phyloP scores from a whole-genome alignment of 176 grass and related monocot species.

The Ampelocalamus luodianensis region DNA sequence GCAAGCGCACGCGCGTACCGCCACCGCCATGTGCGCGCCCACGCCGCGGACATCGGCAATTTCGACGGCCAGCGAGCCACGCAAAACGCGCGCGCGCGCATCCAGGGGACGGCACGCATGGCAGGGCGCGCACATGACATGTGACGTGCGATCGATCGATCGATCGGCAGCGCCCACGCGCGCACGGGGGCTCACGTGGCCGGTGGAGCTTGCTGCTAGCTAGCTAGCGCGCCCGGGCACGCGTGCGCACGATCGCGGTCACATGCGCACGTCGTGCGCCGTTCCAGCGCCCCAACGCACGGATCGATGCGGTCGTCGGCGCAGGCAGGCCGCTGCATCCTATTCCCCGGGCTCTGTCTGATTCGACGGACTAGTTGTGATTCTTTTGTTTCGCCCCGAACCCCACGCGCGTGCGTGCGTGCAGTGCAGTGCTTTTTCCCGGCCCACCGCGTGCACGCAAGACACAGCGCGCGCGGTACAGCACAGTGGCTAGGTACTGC shows the following conservation, averaged over 20 bases:
- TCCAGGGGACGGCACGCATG: not conserved
- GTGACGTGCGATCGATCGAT: no score
- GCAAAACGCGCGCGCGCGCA: not conserved
- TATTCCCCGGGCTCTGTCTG: not conserved
- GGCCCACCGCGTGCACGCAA: not conserved
- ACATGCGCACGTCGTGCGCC: no score
- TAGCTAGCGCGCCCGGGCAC: not conserved
- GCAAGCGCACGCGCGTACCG: constrained; percentile 8
- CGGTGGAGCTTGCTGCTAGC: not conserved
- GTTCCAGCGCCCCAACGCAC: no score
- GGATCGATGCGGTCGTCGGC: no score
- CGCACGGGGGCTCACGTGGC: constrained; percentile 38
- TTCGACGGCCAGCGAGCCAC: constrained; percentile 25
- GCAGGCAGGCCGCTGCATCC: no score
- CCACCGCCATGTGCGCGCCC: constrained; percentile 52
- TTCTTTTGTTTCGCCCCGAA: not conserved
- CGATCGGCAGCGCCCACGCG: not conserved
- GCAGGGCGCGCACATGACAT: not conserved
- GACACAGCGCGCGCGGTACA: not conserved
- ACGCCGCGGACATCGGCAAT: constrained; percentile 47
- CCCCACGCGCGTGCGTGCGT: constrained; percentile 29
- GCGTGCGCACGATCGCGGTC: constrained; percentile 39
- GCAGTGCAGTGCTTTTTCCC: not conserved
- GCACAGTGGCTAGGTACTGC: not conserved
- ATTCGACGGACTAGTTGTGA: not conserved